These are phyloP conservation scores for Sporothrix euskadiensis DNA, from an alignment of 2,329 filamentous ascomycete species.

Conservation along the genomic window DNA sequence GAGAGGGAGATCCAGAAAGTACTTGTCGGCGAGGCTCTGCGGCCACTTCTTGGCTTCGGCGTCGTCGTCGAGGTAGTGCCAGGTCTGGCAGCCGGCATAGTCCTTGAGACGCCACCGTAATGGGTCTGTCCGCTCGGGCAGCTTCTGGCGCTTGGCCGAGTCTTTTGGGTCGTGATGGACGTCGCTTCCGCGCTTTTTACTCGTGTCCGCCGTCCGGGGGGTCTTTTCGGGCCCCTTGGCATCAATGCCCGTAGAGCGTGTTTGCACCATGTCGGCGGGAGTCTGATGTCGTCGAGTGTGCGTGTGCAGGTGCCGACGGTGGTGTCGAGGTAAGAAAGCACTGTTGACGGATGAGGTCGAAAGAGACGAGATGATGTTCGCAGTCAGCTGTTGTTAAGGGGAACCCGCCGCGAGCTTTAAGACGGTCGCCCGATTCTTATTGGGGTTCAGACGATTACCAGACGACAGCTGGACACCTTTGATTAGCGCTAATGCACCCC, in stretches of 20 bases:
- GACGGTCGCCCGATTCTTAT: not conserved
- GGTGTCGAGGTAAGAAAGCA: not conserved
- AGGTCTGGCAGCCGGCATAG: slow-evolving; percentile 83
- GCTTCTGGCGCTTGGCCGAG: slow-evolving; percentile 13
- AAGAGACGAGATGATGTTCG: not conserved
- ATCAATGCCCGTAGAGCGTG: slow-evolving; percentile 39
- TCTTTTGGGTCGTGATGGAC: not conserved
- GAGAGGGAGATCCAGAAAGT: slow-evolving; percentile 75
- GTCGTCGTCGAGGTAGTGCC: slow-evolving; percentile 83
- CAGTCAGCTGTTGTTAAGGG: not conserved
- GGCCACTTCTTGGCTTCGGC: slow-evolving; percentile 75
- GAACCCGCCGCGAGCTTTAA: not conserved
- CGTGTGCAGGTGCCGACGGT: not conserved
- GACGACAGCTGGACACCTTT: not conserved
- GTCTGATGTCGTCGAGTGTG: not conserved
- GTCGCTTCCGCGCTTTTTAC: slow-evolving; percentile 44
- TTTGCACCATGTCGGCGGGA: slow-evolving; percentile 27
- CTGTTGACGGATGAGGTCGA: not conserved
- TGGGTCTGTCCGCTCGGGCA: slow-evolving; percentile 66
- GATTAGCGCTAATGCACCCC: not conserved
- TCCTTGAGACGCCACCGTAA: slow-evolving; percentile 81
- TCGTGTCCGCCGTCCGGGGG: not conserved
- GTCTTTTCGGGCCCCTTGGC: not conserved
- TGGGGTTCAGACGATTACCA: not conserved
- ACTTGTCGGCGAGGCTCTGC: slow-evolving; percentile 86